Evolutionary conservation across 306 rosid species (phyloP).

Genomic region (Hippophae gyantsensis): DNA sequence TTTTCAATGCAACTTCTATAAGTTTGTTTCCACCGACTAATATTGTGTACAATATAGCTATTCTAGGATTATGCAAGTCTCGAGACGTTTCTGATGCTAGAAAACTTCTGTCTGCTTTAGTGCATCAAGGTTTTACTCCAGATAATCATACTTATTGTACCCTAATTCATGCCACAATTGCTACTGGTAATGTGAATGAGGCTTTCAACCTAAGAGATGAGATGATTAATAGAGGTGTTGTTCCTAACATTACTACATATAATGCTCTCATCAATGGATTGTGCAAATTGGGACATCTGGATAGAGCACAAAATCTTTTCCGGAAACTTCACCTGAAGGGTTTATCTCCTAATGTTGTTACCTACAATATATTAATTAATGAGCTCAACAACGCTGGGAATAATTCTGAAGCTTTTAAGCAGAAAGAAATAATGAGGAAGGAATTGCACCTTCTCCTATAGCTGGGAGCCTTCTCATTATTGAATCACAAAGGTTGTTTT

Average conservation of each 20-base stretch:
- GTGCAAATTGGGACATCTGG: constrained; percentile 67
- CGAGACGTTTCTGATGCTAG: constrained; percentile 58
- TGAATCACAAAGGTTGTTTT: too few species aligned
- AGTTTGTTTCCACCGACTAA: constrained; percentile 39
- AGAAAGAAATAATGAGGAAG: constrained; percentile 63
- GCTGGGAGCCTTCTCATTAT: too few species aligned
- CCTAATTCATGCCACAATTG: constrained; percentile 58
- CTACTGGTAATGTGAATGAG: constrained; percentile 52
- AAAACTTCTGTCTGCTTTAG: constrained; percentile 43
- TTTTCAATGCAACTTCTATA: constrained; percentile 34
- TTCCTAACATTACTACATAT: constrained; percentile 60
- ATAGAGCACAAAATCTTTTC: constrained; percentile 64
- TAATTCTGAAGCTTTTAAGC: constrained; percentile 45
- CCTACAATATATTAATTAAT: constrained; percentile 58
- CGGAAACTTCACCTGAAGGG: constrained; percentile 58
- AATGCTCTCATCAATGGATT: constrained; percentile 69
- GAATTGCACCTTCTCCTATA: constrained; percentile 31
- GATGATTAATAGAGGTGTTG: constrained; percentile 52
- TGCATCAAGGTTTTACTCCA: constrained; percentile 51
- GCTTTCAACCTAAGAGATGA: constrained; percentile 72
- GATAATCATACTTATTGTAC: constrained; percentile 74
- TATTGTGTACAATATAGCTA: constrained; percentile 54
- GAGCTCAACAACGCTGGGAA: constrained; percentile 54
- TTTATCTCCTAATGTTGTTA: constrained; percentile 55
- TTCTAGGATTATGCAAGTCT: constrained; percentile 67